phyloP scores from a whole-genome alignment of 2,329 filamentous ascomycete genomes.

The Verticillium klebahnii region DNA sequence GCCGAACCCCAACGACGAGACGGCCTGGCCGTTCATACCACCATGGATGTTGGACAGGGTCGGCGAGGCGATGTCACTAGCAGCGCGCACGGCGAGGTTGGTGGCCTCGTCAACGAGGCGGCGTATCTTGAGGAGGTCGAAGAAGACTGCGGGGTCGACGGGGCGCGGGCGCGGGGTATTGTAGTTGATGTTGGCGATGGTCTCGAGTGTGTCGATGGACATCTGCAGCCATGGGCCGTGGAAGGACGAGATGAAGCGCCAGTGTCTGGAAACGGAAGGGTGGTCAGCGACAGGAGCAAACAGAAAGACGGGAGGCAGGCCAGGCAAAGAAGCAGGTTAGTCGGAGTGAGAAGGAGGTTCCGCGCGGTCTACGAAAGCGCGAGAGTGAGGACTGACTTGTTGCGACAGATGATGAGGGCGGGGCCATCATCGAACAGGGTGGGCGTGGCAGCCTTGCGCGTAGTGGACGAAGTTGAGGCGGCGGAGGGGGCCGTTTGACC shows the following conservation, averaged over 20 bases:
- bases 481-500: slow-evolving; percentile 2
- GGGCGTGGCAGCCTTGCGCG: slow-evolving; percentile 11
- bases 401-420: slow-evolving; percentile 58
- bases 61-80: slow-evolving; percentile 65
- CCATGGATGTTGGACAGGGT: slow-evolving; percentile 53
- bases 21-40: slow-evolving; percentile 24
- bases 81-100: slow-evolving; percentile 70
- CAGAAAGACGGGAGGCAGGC: background rate
- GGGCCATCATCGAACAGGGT: slow-evolving; percentile 34
- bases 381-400: slow-evolving; percentile 51
- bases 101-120: slow-evolving; percentile 76
- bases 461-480: slow-evolving; percentile 10
- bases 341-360: background rate
- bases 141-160: slow-evolving; percentile 76
- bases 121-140: slow-evolving; percentile 79
- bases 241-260: slow-evolving; percentile 80
- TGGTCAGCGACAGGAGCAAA: background rate
- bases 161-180: slow-evolving; percentile 70
- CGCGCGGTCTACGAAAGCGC: slow-evolving; percentile 1
- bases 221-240: slow-evolving; percentile 81
- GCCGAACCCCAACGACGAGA: slow-evolving; percentile 29
- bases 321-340: background rate
- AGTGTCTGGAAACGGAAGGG: slow-evolving; percentile 53
- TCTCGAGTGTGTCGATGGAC: slow-evolving; percentile 73
- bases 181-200: slow-evolving; percentile 74